Percentiles rank a stretch among this genome's conserved stretches.
Evolutionary conservation across 257 asterid genomes (phyloP).

Genomic region (Fraxinus excelsior): DNA sequence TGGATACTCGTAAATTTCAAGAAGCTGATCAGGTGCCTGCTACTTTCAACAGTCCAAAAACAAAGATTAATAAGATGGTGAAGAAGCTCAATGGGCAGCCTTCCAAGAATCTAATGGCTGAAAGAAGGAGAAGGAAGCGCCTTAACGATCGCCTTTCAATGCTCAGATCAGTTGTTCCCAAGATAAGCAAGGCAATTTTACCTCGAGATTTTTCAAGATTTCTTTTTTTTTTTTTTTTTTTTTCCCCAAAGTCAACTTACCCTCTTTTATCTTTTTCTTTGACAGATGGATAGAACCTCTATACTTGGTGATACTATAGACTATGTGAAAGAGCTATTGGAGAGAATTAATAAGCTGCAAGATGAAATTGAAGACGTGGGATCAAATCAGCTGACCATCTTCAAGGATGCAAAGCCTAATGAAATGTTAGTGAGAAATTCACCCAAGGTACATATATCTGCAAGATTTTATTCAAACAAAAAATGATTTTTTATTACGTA

Average conservation of each 20-base stretch:
- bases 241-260: too few relatives aligned
- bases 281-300: slow-evolving; percentile 85
- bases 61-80: background rate
- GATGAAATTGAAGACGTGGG: slow-evolving; percentile 47
- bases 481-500: background rate
- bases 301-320: slow-evolving; percentile 87
- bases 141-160: background rate
- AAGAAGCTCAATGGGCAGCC: background rate
- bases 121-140: background rate
- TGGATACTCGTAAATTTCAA: background rate
- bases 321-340: slow-evolving; percentile 73
- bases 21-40: background rate
- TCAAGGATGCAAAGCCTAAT: slow-evolving; percentile 56
- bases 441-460: slow-evolving; percentile 55
- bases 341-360: slow-evolving; percentile 58
- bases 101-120: background rate
- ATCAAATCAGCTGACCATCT: slow-evolving; percentile 41
- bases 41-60: background rate
- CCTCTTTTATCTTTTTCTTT: background rate
- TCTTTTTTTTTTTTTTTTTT: too few relatives aligned
- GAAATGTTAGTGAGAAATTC: slow-evolving; percentile 58
- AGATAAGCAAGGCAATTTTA: slow-evolving; percentile 73
- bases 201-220: too few relatives aligned
- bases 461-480: background rate
- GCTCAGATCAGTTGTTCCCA: slow-evolving; percentile 78